Evolutionary conservation across 2,329 filamentous ascomycete genomes (phyloP), one percentile per base, ranked within the genome.

Genomic region (Neofusicoccum laricinum): DNA sequence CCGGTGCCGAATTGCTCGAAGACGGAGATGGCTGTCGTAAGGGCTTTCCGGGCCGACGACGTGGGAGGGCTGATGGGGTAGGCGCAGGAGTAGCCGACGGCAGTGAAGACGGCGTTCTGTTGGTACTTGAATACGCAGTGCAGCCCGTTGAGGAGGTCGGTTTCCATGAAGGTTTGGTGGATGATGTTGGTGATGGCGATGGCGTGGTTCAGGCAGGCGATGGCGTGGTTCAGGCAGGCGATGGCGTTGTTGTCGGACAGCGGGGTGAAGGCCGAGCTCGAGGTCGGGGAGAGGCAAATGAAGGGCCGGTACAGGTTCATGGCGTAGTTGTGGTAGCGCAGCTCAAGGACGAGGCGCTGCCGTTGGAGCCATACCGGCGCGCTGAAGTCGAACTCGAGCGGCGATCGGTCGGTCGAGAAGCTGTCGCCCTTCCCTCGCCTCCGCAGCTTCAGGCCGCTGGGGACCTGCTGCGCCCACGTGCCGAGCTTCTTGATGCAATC

Each of bases 121-220:
- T 81, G 79, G 72, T 76, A 81, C 32, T 79, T 76, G 53, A 79
- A 80, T 0, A 73, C 70, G 53, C 78, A 75, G 63, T 77, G 72
- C 73, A 72, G 78, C 7, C 78, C 77, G 17, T 65, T 50, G 7
- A 72, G 65, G 11, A 69, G 36, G 15, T 65, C 49, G 0, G 67
- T 65, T 49, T 69, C 63, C 10, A 58, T 59, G 10, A 68, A 45
- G 0, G 68, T 46, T 59, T 73, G 71, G 36, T 71, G 55, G 11
- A 71, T 58, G 10, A 71, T 70, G 43, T 57, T 58, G 2, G 67
- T 71, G 11, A 68, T 66, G 7, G 69, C 64, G 5, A 69, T 67
- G 12, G 69, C 71, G 58, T 72, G 70, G 17, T 67, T 68, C 36
- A 66, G 64, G 48, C 68, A 69, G 32, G 67, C 62, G 8, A 66